A percentile compares a stretch with the other conserved stretches of the same genome.
phyloP scores from a whole-genome alignment of 805 yeast genomes.

The Candida mattraensis region DNA sequence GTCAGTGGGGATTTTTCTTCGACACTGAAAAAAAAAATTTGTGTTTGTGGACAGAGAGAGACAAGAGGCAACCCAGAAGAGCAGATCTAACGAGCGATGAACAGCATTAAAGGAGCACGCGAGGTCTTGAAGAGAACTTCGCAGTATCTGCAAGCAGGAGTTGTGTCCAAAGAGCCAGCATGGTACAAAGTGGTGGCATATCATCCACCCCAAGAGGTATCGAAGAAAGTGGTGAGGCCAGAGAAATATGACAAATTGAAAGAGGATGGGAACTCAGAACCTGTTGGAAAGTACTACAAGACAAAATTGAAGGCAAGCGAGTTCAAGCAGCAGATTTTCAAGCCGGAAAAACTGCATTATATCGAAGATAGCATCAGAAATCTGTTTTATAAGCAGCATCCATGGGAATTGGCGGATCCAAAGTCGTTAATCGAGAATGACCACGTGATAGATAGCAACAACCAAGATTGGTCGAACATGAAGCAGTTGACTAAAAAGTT shows the following conservation, averaged over 20 bases:
- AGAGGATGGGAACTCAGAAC: constrained; percentile 20
- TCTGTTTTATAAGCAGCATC: constrained; percentile 87
- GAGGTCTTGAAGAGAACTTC: constrained; percentile 81
- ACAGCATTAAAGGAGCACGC: constrained; percentile 73
- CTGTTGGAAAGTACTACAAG: constrained; percentile 32
- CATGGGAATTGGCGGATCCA: constrained; percentile 97
- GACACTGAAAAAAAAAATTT: constrained; percentile 4
- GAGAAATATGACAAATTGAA: constrained; percentile 26
- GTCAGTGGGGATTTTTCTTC: constrained; percentile 4
- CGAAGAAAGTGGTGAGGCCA: constrained; percentile 45
- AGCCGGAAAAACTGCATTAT: constrained; percentile 54
- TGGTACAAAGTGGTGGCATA: constrained; percentile 88
- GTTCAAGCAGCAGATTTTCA: constrained; percentile 42
- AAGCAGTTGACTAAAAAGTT: constrained; percentile 70
- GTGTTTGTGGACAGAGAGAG: constrained; percentile 3
- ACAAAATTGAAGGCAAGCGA: constrained; percentile 47
- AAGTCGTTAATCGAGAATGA: constrained; percentile 75
- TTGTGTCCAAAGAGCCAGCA: constrained; percentile 71
- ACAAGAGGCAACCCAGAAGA: no score
- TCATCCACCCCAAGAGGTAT: constrained; percentile 73
- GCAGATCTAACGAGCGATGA: no score
- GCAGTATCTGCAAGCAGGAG: constrained; percentile 66
- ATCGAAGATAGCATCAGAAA: constrained; percentile 81
- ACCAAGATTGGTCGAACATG: constrained; percentile 76
- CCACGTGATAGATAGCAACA: constrained; percentile 48